Base-by-base conservation (phyloP, 2,329 filamentous ascomycete genomes). In the Botrytis fabae region DNA sequence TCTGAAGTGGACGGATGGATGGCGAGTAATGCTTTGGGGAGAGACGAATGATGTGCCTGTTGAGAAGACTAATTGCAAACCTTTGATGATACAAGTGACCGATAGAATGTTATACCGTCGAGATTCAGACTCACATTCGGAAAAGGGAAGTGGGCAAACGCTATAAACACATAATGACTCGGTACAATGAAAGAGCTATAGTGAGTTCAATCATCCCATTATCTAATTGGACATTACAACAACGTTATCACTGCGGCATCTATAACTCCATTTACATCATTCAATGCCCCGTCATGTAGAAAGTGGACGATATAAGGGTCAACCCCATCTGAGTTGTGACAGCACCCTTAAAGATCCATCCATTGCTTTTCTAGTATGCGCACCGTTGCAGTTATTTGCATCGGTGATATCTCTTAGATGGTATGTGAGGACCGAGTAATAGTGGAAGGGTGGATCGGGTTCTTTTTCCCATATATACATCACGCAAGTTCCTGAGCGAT, bases 281-380 rank as follows among this genome's bases (percentile, higher is more conserved):
- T 42, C 40, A 44, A 44, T 40, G 25, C 61, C 35, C n/a, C 61
- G 42, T n/a, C 20, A n/a, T 66, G 25, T 28, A 18, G 25, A 25
- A 66, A 66, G 64, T 68, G 48, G 64, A 68, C 32, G 14, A 35
- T 57, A 48, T 57, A 57, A 35, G 64, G 48, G 35, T 57, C 35
- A 42, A 28, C 16, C 64, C n/a, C 35, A 57, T 57, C n/a, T 57
- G 51, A 57, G 51, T 32, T 38, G 35, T 54, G 38, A 57, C 25
- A n/a, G 35, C 42, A 16, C 32, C 40, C 32, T 51, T 68, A 20
- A 25, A 68, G 25, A 57, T 40, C 48, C 48, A 14, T 40, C 14
- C 32, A 54, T 28, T 66, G 32, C 16, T 66, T 40, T 66, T 66
- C 61, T 40, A 51, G 64, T n/a, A 54, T 66, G 22, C 38, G 35